phyloP scores from a whole-genome alignment of 805 yeast species.

The Candida andamanensis region DNA sequence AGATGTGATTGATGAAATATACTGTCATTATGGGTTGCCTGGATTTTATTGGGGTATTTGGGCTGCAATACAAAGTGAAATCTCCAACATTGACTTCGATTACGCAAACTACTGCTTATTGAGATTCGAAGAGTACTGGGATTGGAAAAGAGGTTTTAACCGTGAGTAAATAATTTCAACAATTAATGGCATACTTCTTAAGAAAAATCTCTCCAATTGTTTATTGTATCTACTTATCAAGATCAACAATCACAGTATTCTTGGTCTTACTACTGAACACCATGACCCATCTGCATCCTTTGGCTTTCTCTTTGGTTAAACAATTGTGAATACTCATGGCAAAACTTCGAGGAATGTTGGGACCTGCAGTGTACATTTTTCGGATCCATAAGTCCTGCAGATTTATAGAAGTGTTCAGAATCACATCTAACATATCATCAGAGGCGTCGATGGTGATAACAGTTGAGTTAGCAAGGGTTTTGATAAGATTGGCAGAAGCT shows the following conservation, averaged over 20 bases:
- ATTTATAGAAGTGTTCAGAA: slow-evolving; percentile 66
- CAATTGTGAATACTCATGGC: slow-evolving; percentile 69
- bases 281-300: slow-evolving; percentile 72
- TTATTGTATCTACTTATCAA: slow-evolving; percentile 41
- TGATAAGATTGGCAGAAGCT: slow-evolving; percentile 51
- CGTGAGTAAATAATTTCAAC: not conserved
- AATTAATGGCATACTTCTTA: too few relatives aligned
- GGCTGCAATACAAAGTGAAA: slow-evolving; percentile 69
- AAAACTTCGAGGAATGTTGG: slow-evolving; percentile 80
- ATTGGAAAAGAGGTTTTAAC: slow-evolving; percentile 47
- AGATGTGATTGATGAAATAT: slow-evolving; percentile 49
- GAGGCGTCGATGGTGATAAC: slow-evolving; percentile 72
- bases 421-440: slow-evolving; percentile 83
- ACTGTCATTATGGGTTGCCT: slow-evolving; percentile 67
- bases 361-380: slow-evolving; percentile 69
- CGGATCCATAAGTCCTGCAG: slow-evolving; percentile 81
- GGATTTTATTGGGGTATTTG: slow-evolving; percentile 85
- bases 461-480: slow-evolving; percentile 59
- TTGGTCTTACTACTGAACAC: slow-evolving; percentile 76
- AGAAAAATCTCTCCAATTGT: not conserved
- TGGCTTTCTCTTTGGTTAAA: slow-evolving; percentile 64
- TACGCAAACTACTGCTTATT: slow-evolving; percentile 55
- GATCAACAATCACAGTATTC: slow-evolving; percentile 49
- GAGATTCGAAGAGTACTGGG: slow-evolving; percentile 63
- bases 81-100: slow-evolving; percentile 68